Evolutionary conservation across 208 protist species (phyloP).

Genomic region (Naegleria lovaniensis): DNA sequence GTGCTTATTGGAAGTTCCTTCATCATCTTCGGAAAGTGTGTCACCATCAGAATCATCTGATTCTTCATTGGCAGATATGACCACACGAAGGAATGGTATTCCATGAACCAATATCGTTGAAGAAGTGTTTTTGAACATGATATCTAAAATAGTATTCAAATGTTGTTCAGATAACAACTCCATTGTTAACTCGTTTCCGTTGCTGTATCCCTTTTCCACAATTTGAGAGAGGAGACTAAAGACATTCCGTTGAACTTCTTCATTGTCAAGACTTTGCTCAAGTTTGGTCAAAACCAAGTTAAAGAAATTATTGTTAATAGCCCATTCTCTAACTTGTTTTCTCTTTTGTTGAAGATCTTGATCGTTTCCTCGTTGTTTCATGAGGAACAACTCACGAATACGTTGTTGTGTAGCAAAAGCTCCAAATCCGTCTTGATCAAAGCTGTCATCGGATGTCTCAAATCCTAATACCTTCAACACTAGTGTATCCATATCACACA

Average conservation of each 20-base stretch:
- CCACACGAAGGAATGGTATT: background rate
- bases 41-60: background rate
- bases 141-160: background rate
- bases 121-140: background rate
- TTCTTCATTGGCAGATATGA: background rate
- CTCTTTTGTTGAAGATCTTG: constrained; percentile 6
- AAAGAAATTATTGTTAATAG: background rate
- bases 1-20: background rate
- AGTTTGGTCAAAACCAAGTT: background rate
- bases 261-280: background rate
- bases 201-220: background rate
- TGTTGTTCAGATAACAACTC: background rate
- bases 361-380: constrained; percentile 11
- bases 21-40: background rate
- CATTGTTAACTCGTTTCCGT: background rate
- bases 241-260: background rate
- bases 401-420: constrained; percentile 16
- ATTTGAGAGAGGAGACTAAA: background rate
- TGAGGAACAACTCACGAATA: constrained; percentile 3
- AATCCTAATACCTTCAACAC: background rate
- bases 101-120: background rate
- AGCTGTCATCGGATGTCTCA: background rate
- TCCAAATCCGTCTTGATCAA: constrained; percentile 19
- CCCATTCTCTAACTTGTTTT: background rate
- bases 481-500: background rate